Conservation (phyloP, 768 basidiomycete species). For the Paxillus involutus region DNA sequence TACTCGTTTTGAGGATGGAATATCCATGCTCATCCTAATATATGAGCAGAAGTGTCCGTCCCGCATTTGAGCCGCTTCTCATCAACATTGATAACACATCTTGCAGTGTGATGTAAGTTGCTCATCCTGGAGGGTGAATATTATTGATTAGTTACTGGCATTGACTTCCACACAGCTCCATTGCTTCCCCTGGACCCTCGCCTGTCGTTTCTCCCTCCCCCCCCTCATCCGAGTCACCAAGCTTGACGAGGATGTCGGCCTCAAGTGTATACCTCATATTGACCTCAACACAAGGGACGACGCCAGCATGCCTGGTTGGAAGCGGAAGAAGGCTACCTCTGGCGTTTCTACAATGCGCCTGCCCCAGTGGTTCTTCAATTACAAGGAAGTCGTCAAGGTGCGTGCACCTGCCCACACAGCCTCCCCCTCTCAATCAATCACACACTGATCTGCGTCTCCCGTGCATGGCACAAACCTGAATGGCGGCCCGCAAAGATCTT, state of each 20-base stretch:
- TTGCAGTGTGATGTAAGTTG: constrained; percentile 42
- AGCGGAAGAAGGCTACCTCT: constrained; percentile 68
- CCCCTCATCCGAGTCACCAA: too few species aligned
- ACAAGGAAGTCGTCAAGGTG: constrained; percentile 86
- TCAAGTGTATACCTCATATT: constrained; percentile 97
- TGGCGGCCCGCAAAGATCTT: too few species aligned
- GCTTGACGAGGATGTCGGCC: constrained; percentile 79
- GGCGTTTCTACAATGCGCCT: constrained; percentile 65
- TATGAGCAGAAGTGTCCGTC: constrained; percentile 45
- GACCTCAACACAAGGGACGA: constrained; percentile 92
- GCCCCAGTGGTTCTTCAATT: constrained; percentile 90
- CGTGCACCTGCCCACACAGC: too few species aligned
- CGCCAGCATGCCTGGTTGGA: constrained; percentile 60
- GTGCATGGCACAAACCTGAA: constrained; percentile 19
- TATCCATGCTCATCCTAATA: not conserved
- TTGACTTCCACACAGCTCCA: too few species aligned
- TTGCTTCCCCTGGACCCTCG: too few species aligned
- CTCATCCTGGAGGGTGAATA: not conserved
- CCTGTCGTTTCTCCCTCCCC: too few species aligned
- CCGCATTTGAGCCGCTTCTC: constrained; percentile 37
- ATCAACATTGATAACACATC: constrained; percentile 46
- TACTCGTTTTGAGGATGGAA: not conserved
- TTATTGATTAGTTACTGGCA: not conserved
- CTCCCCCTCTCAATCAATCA: too few species aligned
- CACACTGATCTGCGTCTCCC: constrained; percentile 83